Base-by-base conservation (phyloP, 495 filamentous ascomycete genomes). In the Penicillium bialowiezense region DNA sequence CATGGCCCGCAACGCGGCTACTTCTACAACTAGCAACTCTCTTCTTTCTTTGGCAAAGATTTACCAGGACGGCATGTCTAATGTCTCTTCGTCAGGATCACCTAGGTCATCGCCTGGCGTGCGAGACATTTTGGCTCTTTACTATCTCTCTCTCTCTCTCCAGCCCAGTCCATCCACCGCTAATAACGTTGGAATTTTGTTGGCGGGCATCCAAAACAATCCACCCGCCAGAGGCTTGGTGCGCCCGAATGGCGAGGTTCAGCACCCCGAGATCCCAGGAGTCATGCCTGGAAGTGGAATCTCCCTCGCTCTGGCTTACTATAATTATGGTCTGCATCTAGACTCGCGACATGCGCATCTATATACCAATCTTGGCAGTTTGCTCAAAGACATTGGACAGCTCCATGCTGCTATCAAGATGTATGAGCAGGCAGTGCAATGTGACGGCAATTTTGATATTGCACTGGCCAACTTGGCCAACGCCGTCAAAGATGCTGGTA, bases 121-220 rank as follows among this genome's bases (percentile, higher is more conserved):
- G 6, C 85, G 90, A 24, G 93, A 99, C 56, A 99, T 99, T 35
- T 67, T 99, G 13, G 90, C 91, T 3, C 79, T 99, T 9, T 99
- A 99, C 60, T 99, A 99, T 55, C 78, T 99, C 2, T 97, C 95
- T 5, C 75, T 99, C 18, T 95, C 95, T 0, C 77, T 99, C 7
- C 92, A 96, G 50, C 91, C 93, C 17, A 97, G 93, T 59, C 93
- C 93, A 17, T 97, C 95, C 5, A 99, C 93, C 0, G 93, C 93
- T 10, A 99, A 99, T 59, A 99, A 99, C 64, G 95, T 99, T 34
- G 93, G 93, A 4, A 99, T 99, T 44, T 74, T 99, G 24, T 80
- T 99, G 23, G 95, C 93, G 2, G 89, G 93, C 39, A 88, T 99
- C 14, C 93, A 97, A 53, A 90, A 95, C 55, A 79, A 83, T 28